Evolutionary conservation across 768 basidiomycete species (phyloP), one percentile per base, ranked within the genome.

Genomic region (button mushroom (Agaricus bisporus)): DNA sequence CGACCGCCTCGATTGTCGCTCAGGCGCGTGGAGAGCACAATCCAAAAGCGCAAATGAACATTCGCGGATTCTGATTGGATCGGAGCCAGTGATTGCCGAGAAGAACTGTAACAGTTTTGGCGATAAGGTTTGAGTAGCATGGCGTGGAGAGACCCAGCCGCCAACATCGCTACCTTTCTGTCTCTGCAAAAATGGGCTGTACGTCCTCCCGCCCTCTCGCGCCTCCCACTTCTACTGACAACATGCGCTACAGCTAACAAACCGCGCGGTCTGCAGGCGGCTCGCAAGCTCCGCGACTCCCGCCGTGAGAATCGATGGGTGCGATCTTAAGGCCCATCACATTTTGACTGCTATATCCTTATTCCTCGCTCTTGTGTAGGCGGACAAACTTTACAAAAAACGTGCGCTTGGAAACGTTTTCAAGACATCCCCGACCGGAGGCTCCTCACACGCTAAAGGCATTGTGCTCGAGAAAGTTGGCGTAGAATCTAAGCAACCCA

Each of bases 381-480:
- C 95, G 76, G 95, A 98, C 76, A 95, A 95, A 75, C 77, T 85
- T 42, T 99, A 98, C 80, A 99, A 98, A 85, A 99, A 98, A 77
- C 90, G 97, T 68, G 97, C 97, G 55, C 86, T 99, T 55, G 97
- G 97, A 57, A 99, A 98, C 78, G 85, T 97, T 69, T 99, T 95
- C 88, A 97, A 95, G 81, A 98, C 97, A 67, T 98, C 95, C 29
- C 97, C 97, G 44, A 98, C 97, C 58, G 97, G 94, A 76, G 97
- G 97, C 61, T 95, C 94, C 54, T 98, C 97, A 61, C 97, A 99
- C 73, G 97, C 97, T 62, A 99, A 99, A 80, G 97, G 97, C 61
- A 99, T 99, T 68, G 97, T 99, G 56, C 86, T 99, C 57, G 97
- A 99, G 78, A 99, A 99, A 80, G 94, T 99, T 66, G 97, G 97